Conservation (phyloP, 169 alveolate genomes). For the Eimeria sp. region DNA sequence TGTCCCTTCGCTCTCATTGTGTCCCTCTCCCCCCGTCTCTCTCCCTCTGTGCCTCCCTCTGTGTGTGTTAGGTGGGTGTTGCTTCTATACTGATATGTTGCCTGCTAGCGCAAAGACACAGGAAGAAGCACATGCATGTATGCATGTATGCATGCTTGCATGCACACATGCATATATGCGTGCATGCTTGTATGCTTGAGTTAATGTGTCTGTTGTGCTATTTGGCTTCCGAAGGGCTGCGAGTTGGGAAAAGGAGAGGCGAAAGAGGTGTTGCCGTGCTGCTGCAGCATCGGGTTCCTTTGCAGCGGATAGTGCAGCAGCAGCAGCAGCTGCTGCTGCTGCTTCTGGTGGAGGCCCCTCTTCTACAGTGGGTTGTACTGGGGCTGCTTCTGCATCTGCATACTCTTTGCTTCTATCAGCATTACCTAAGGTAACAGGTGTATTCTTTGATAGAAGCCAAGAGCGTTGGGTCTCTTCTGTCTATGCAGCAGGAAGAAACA, state of each 20-base stretch:
- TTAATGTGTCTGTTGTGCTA: too few relatives aligned
- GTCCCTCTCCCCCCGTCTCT: neutral
- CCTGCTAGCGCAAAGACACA: too few relatives aligned
- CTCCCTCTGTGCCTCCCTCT: neutral
- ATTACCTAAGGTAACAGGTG: constrained; percentile 73
- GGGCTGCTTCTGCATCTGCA: neutral
- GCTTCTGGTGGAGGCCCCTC: neutral
- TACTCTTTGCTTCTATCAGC: neutral
- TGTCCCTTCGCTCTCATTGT: neutral
- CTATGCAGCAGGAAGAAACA: constrained; percentile 46
- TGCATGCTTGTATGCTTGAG: too few relatives aligned
- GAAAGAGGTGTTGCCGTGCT: neutral
- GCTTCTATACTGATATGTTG: too few relatives aligned
- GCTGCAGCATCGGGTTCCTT: neutral
- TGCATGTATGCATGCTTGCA: too few relatives aligned
- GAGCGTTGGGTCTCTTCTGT: constrained; percentile 78
- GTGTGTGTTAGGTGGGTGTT: too few relatives aligned
- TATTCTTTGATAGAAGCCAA: constrained; percentile 76
- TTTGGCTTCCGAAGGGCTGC: neutral
- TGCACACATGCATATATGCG: too few relatives aligned
- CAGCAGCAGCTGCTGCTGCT: neutral
- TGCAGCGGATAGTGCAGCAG: neutral
- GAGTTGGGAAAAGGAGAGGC: neutral
- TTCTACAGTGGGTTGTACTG: neutral
- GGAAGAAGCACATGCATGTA: too few relatives aligned